A percentile compares a stretch with the other conserved stretches of the same genome.
These are phyloP conservation scores for Penicillium canescens DNA, from an alignment of 495 filamentous ascomycete species.

Conservation along the genomic window DNA sequence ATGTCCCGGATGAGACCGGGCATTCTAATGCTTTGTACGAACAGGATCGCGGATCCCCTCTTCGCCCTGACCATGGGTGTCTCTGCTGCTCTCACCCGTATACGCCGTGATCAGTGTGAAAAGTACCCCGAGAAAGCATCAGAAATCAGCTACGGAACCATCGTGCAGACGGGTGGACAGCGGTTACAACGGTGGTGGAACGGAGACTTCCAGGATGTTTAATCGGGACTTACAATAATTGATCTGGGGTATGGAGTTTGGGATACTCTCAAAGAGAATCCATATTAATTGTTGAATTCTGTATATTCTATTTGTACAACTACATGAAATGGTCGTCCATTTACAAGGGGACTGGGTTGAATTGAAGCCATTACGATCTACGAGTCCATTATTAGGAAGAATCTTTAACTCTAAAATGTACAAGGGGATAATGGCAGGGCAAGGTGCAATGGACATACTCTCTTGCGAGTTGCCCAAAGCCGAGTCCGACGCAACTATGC, in stretches of 20 bases:
- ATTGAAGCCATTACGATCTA: no score
- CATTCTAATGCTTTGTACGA: constrained; percentile 2
- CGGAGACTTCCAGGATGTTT: constrained; percentile 42
- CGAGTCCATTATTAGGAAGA: no score
- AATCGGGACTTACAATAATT: background rate
- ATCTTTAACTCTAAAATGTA: no score
- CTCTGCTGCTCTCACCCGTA: constrained; percentile 52
- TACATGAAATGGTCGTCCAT: background rate
- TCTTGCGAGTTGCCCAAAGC: no score
- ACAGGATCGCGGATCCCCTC: constrained; percentile 75
- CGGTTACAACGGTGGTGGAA: constrained; percentile 46
- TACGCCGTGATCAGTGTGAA: constrained; percentile 83
- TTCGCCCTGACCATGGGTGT: constrained; percentile 82
- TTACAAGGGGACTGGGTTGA: no score
- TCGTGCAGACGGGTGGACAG: constrained; percentile 30
- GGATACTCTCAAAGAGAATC: background rate
- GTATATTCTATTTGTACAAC: background rate
- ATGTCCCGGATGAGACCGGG: background rate
- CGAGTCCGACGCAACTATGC: no score
- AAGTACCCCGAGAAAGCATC: constrained; percentile 36
- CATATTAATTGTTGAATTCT: background rate
- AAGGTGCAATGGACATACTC: no score
- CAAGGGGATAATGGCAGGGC: no score
- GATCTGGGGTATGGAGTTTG: background rate
- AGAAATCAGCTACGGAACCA: constrained; percentile 32